phyloP scores from a whole-genome alignment of 352 stramenopile species.

The Phytophthora brassicae region DNA sequence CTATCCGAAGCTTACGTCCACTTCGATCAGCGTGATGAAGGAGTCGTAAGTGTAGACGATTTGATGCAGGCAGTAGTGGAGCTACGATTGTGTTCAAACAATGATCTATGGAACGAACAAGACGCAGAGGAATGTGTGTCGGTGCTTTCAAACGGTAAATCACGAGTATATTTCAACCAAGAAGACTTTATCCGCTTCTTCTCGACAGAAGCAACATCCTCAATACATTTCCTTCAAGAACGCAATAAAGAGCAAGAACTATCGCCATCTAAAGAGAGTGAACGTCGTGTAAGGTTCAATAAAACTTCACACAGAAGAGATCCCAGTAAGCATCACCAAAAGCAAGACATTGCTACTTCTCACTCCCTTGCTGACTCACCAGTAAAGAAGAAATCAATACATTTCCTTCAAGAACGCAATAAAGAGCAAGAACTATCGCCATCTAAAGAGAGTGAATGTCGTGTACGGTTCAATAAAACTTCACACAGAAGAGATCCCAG shows the following conservation, averaged over 20 bases:
- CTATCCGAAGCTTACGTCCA: conserved; percentile 56
- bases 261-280: neutral
- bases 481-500: conserved; percentile 15
- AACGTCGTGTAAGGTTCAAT: conserved; percentile 10
- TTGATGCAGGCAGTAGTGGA: conserved; percentile 56
- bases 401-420: too few species aligned
- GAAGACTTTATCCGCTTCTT: conserved; percentile 64
- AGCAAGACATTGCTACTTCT: conserved; percentile 4
- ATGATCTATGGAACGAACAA: conserved; percentile 37
- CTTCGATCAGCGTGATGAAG: conserved; percentile 51
- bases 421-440: too few species aligned
- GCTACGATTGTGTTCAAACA: conserved; percentile 28
- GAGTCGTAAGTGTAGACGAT: conserved; percentile 50
- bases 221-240: neutral
- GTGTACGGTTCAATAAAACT: conserved; percentile 7
- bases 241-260: neutral
- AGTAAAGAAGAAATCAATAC: conserved; percentile 25
- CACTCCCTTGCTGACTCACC: conserved; percentile 15
- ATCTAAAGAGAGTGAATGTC: too few species aligned
- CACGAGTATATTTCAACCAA: conserved; percentile 50
- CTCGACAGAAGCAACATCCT: conserved; percentile 1
- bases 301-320: conserved; percentile 13
- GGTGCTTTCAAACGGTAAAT: conserved; percentile 37
- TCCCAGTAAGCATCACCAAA: conserved; percentile 18
- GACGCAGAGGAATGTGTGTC: conserved; percentile 54